Evolutionary conservation across 345 rosid species (phyloP).

Genomic region (Litchi chinensis): DNA sequence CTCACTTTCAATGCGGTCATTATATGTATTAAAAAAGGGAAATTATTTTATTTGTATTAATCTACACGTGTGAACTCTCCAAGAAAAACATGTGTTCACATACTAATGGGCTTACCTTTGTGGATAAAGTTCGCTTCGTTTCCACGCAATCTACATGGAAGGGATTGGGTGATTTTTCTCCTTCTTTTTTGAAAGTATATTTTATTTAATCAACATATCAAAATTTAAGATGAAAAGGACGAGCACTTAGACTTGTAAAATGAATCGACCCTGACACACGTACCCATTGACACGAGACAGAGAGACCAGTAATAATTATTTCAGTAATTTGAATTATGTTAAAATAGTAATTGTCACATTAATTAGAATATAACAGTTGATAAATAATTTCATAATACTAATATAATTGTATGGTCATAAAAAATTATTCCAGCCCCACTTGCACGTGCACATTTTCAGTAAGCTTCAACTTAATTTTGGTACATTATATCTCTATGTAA

Average conservation of each 20-base stretch:
- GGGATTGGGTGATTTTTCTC: not conserved
- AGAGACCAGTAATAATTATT: not conserved
- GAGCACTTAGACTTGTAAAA: not conserved
- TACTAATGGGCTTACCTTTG: not conserved
- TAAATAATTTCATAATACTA: too few species aligned
- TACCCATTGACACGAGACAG: not conserved
- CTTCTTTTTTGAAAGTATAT: too few species aligned
- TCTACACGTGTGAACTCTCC: not conserved
- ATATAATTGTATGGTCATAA: too few species aligned
- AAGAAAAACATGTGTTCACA: not conserved
- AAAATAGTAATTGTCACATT: too few species aligned
- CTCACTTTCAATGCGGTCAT: not conserved
- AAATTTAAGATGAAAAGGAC: slow-evolving; percentile 12
- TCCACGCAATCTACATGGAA: not conserved
- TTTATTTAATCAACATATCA: not conserved
- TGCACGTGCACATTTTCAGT: too few species aligned
- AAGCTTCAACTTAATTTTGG: too few species aligned
- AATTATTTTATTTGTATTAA: not conserved
- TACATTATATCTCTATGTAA: too few species aligned
- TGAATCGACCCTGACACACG: not conserved
- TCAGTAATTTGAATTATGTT: too few species aligned
- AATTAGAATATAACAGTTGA: too few species aligned
- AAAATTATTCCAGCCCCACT: too few species aligned
- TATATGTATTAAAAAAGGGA: not conserved
- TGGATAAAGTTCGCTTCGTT: not conserved